Evolutionary conservation across 257 asterid genomes (phyloP).

Genomic region (Misopates orontium): DNA sequence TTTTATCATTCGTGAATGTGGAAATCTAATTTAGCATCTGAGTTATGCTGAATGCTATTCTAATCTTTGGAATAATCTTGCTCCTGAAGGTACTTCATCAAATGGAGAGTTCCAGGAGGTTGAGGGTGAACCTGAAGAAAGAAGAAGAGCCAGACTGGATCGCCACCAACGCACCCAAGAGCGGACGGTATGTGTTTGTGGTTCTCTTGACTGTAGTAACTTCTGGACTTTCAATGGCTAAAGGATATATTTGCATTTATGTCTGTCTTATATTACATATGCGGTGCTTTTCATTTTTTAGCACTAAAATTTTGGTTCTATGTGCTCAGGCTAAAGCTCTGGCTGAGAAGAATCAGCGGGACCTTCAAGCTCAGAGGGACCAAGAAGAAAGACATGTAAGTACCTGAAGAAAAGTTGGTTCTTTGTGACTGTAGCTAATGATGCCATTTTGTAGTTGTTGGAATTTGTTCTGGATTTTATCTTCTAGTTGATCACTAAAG

Average conservation of each 20-base stretch:
- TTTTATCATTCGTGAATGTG: conserved; percentile 26
- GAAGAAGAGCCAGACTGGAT: conserved; percentile 92
- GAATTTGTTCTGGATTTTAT: not conserved
- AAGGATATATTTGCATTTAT: conserved; percentile 16
- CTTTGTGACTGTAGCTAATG: conserved; percentile 13
- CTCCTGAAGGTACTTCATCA: conserved; percentile 58
- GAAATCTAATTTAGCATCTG: conserved; percentile 21
- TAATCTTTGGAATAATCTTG: conserved; percentile 43
- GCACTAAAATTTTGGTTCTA: conserved; percentile 17
- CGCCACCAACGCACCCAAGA: conserved; percentile 96
- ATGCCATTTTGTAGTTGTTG: conserved; percentile 2
- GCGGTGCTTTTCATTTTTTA: conserved; percentile 18
- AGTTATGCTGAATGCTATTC: conserved; percentile 31
- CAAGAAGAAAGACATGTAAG: conserved; percentile 99
- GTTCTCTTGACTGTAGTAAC: conserved; percentile 18
- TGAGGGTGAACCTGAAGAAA: conserved; percentile 94
- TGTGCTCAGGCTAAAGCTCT: conserved; percentile 50
- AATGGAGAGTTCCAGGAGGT: conserved; percentile 87
- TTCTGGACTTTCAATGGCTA: conserved; percentile 15
- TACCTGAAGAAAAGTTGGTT: conserved; percentile 19
- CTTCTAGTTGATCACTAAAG: conserved; percentile 15
- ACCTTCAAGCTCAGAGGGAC: conserved; percentile 86
- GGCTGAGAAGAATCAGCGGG: conserved; percentile 96
- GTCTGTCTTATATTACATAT: conserved; percentile 6
- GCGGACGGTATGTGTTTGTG: conserved; percentile 80